Evolutionary conservation across 441 rosid species (phyloP), one percentile per base, ranked within the genome.

Genomic region (Erodium texanum): DNA sequence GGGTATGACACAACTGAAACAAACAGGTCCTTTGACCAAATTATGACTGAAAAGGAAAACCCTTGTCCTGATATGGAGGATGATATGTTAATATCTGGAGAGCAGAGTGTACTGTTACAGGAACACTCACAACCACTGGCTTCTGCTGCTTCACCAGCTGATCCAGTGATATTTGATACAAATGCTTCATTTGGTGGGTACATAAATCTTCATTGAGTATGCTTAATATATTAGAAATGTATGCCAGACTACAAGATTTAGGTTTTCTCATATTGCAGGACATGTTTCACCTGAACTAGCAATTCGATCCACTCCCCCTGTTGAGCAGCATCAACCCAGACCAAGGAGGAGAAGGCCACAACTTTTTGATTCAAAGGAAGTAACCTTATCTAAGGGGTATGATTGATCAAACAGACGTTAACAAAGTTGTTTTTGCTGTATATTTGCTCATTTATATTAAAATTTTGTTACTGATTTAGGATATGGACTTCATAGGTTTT

Each of bases 281-380:
- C 73, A 78, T 73, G 61, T 65, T 56, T 79, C 90, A 73, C 90
- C 90, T 74, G 83, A 79, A 20, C 74, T 87, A 62, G 84, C 43
- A 54, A 73, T 89, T 34, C 81, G 77, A 72, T 78, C 96, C 24
- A 69, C 85, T 71, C 96, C 98, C 64, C 85, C 77, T 32, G 76
- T 58, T 59, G 83, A 76, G 79, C 79, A 67, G 69, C 83, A 80
- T 52, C 78, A 70, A 58, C 76, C 32, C 69, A 82, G 77, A 76
- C 67, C 41, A 65, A 80, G 84, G 73, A 90, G 79, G 84, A 81
- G 92, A 79, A 87, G 71, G 24, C 62, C 7, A 59, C 65, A 62
- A 11, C 73, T 70, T 58, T 89, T 84, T 77, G 99, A 93, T 74
- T 77, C 24, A 18, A 12, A 54, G 24, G 62, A 11, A 54, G 9